Percentiles rank a stretch among this genome's conserved stretches.
Conservation (phyloP, 2,329 filamentous ascomycete genomes). For the Diaporthe longicolla region DNA sequence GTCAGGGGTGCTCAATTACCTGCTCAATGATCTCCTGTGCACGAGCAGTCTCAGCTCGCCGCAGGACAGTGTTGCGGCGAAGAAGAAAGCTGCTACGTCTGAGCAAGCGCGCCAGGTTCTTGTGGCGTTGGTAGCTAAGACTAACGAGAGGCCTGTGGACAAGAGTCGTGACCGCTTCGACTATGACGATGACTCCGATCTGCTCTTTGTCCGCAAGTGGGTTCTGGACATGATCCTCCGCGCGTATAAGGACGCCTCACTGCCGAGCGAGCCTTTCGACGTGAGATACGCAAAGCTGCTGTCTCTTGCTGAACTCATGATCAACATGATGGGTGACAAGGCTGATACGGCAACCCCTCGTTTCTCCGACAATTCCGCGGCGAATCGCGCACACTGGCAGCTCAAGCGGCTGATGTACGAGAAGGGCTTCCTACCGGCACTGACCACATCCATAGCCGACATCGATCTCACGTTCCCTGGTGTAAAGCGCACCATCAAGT, state of each 20-base stretch:
- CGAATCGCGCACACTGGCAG: slow-evolving; percentile 79
- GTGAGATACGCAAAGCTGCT: slow-evolving; percentile 90
- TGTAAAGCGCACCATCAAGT: slow-evolving; percentile 94
- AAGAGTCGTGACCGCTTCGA: slow-evolving; percentile 71
- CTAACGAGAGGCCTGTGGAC: slow-evolving; percentile 79
- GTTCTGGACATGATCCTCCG: slow-evolving; percentile 94
- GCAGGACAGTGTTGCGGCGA: slow-evolving; percentile 80
- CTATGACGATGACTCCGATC: slow-evolving; percentile 83
- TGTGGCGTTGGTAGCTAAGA: slow-evolving; percentile 89
- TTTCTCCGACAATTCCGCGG: slow-evolving; percentile 50
- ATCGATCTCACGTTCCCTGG: slow-evolving; percentile 95
- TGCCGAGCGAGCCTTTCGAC: slow-evolving; percentile 84
- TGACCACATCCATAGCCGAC: slow-evolving; percentile 94
- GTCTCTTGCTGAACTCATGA: slow-evolving; percentile 90
- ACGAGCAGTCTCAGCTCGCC: slow-evolving; percentile 74
- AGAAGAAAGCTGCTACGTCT: slow-evolving; percentile 89
- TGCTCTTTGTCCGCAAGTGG: slow-evolving; percentile 94
- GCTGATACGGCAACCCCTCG: slow-evolving; percentile 64
- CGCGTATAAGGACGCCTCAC: slow-evolving; percentile 89
- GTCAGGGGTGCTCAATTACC: slow-evolving; percentile 92
- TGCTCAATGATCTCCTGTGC: slow-evolving; percentile 83
- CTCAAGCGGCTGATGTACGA: slow-evolving; percentile 97
- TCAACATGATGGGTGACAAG: slow-evolving; percentile 88
- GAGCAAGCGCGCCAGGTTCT: slow-evolving; percentile 88
- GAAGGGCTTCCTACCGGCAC: slow-evolving; percentile 90